These are phyloP conservation scores for Fusarium sp. DNA, from an alignment of 2,329 filamentous ascomycete species.

Conservation along the genomic window DNA sequence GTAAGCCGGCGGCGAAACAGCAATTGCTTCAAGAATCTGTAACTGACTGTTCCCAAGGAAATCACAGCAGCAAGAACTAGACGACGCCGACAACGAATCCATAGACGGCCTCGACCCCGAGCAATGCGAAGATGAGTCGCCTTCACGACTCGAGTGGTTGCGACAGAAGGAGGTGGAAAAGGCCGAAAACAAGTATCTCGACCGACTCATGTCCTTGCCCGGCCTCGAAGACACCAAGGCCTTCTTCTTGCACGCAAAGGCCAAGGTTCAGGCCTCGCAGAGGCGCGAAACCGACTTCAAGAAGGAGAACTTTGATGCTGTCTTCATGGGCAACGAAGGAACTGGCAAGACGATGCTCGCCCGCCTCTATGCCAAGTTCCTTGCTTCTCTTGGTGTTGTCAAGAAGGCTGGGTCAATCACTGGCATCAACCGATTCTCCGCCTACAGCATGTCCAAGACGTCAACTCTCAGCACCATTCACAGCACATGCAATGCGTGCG, in stretches of 20 bases:
- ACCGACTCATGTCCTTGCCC: slow-evolving; percentile 71
- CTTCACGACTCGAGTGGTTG: slow-evolving; percentile 52
- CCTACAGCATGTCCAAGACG: slow-evolving; percentile 47
- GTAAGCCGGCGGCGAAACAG: slow-evolving; percentile 26
- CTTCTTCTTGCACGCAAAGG: slow-evolving; percentile 60
- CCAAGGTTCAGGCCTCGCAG: slow-evolving; percentile 62
- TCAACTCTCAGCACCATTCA: slow-evolving; percentile 58
- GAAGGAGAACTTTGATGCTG: slow-evolving; percentile 52
- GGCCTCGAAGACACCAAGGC: slow-evolving; percentile 72
- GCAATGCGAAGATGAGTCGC: slow-evolving; percentile 54
- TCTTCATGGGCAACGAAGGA: slow-evolving; percentile 47
- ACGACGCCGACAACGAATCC: slow-evolving; percentile 44
- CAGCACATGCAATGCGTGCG: slow-evolving; percentile 52
- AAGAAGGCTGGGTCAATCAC: slow-evolving; percentile 59
- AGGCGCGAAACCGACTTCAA: slow-evolving; percentile 62
- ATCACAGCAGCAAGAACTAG: slow-evolving; percentile 24
- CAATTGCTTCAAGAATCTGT: not conserved
- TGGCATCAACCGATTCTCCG: slow-evolving; percentile 44
- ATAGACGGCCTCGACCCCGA: slow-evolving; percentile 47
- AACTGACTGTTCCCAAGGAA: slow-evolving; percentile 22
- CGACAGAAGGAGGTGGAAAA: slow-evolving; percentile 59
- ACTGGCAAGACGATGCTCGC: slow-evolving; percentile 48
- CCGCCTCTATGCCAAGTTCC: slow-evolving; percentile 46
- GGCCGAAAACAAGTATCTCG: slow-evolving; percentile 65
- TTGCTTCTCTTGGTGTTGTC: slow-evolving; percentile 44